Percentiles rank a stretch among this genome's conserved stretches.
Evolutionary conservation across 331 rosid species (phyloP).

Genomic region (Arachis monticola): DNA sequence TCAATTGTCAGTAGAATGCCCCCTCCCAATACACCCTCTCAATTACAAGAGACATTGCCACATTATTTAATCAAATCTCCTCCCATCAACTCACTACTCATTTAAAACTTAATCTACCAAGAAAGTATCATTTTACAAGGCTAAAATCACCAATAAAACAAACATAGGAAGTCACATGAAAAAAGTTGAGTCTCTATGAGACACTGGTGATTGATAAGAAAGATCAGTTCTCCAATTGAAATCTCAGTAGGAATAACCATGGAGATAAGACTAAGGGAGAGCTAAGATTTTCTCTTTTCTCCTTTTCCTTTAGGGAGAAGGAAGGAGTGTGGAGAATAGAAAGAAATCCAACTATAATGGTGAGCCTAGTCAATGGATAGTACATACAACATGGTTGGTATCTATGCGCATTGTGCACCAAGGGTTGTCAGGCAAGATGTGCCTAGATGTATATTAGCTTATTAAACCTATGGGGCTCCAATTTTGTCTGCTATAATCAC

Average conservation of each 20-base stretch:
- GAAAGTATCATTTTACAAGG: slow-evolving; percentile 4
- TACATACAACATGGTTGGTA: not conserved
- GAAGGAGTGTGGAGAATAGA: not conserved
- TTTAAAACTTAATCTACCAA: slow-evolving; percentile 20
- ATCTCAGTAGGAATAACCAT: not conserved
- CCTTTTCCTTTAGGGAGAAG: not conserved
- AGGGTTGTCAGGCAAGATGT: too few species aligned
- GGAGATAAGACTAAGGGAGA: not conserved
- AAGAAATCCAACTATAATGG: slow-evolving; percentile 6
- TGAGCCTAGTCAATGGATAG: not conserved
- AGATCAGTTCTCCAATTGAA: slow-evolving; percentile 27
- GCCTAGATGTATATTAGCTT: too few species aligned
- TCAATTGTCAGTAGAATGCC: slow-evolving; percentile 10
- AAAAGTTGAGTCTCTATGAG: not conserved
- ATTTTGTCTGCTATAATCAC: too few species aligned
- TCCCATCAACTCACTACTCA: slow-evolving; percentile 22
- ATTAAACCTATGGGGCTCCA: too few species aligned
- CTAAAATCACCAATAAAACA: slow-evolving; percentile 22
- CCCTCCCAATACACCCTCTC: slow-evolving; percentile 30
- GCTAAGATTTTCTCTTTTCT: not conserved
- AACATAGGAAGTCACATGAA: slow-evolving; percentile 10
- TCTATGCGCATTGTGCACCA: not conserved
- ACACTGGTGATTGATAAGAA: slow-evolving; percentile 1
- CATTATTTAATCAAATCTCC: slow-evolving; percentile 28
- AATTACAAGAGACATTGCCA: slow-evolving; percentile 35